Conservation (phyloP, 1,284 basidiomycete genomes). For the Ceratobasidium sp. region DNA sequence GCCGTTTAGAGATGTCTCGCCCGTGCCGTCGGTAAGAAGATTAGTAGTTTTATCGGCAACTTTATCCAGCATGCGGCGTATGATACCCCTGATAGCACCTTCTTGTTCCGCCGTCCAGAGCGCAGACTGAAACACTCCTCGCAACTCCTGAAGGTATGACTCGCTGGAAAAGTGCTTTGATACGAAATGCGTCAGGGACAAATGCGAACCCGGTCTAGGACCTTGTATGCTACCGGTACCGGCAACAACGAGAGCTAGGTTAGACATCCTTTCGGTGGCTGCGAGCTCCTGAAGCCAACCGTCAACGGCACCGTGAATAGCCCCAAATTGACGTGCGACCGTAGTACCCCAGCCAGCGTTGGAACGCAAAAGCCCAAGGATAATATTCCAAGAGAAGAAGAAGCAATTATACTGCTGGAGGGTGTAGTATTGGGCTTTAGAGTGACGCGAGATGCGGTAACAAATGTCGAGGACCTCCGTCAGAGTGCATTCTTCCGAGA, state of each 20-base stretch:
- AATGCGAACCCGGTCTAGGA: too few relatives aligned
- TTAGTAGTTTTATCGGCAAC: neutral
- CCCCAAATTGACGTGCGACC: neutral
- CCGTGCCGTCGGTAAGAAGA: conserved; percentile 1
- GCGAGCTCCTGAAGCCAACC: neutral
- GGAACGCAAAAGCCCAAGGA: neutral
- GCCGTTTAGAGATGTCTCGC: neutral
- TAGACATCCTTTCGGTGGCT: neutral
- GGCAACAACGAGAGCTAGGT: neutral
- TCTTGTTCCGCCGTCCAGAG: conserved; percentile 5
- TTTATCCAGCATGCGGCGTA: neutral
- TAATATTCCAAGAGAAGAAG: conserved; percentile 26
- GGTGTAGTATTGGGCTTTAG: conserved; percentile 4
- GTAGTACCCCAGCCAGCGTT: neutral
- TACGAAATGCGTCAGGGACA: neutral
- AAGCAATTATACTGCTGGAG: conserved; percentile 30
- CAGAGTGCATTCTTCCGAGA: neutral
- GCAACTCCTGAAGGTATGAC: neutral
- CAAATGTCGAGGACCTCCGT: conserved; percentile 15
- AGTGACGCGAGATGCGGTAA: neutral
- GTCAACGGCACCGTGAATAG: neutral
- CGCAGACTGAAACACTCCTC: neutral
- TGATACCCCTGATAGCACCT: neutral
- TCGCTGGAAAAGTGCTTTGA: neutral
- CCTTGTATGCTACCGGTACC: neutral